phyloP scores from a whole-genome alignment of 176 grass and related monocot genomes.

The Luzula sylvatica region DNA sequence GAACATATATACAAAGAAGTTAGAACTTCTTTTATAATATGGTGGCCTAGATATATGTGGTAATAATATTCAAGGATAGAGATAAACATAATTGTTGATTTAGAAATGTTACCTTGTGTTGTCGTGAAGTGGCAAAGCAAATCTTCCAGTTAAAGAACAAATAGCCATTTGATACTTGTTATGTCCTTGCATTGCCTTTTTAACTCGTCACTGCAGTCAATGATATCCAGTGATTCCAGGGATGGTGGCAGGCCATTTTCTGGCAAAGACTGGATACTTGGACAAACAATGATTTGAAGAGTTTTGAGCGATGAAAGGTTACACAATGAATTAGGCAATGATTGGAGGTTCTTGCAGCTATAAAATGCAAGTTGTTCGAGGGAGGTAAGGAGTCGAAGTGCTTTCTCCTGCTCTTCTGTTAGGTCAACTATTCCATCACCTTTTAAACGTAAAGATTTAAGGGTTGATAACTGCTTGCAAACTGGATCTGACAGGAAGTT shows the following conservation, averaged over 20 bases:
- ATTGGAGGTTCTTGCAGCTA: accelerated
- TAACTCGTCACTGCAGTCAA: accelerated
- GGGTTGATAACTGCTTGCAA: constrained; percentile 16
- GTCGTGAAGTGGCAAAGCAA: no score
- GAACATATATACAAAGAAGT: no score
- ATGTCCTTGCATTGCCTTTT: background rate
- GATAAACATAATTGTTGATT: no score
- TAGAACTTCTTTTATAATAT: no score
- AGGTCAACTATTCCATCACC: accelerated
- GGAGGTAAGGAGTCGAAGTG: constrained; percentile 17
- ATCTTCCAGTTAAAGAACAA: no score
- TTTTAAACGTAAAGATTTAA: background rate
- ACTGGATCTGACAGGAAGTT: constrained; percentile 1
- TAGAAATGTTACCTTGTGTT: no score
- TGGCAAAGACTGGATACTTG: background rate
- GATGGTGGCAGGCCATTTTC: constrained; percentile 1
- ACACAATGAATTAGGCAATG: constrained; percentile 7
- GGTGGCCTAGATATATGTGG: no score
- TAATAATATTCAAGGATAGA: no score
- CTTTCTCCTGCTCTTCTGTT: constrained; percentile 14
- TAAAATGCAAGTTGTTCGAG: background rate
- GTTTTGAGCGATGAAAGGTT: constrained; percentile 15
- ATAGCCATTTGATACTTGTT: background rate
- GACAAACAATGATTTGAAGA: accelerated
- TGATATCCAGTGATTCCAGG: background rate